Conservation (phyloP, 164 flowering plant species). For the Berberis vulgaris region DNA sequence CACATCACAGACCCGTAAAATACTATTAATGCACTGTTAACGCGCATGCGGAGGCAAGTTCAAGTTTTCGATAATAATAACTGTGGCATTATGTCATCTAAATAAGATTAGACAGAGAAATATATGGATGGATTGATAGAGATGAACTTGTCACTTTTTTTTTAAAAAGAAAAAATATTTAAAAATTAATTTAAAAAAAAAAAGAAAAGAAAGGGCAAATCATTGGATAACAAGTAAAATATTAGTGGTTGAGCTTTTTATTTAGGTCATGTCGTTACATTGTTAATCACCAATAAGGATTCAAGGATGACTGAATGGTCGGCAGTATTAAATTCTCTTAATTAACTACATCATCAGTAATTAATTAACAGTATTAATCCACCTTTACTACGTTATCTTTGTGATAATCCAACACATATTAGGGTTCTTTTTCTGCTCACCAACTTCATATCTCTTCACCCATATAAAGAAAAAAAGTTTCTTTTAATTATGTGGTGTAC, state of each 20-base stretch:
- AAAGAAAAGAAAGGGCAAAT: neutral
- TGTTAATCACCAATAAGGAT: slow-evolving; percentile 8
- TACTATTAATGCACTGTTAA: too few relatives aligned
- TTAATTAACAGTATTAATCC: neutral
- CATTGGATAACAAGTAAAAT: slow-evolving; percentile 11
- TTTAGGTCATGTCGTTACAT: slow-evolving; percentile 10
- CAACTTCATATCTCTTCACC: too few relatives aligned
- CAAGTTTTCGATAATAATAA: too few relatives aligned
- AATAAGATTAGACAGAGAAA: too few relatives aligned
- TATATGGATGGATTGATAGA: neutral
- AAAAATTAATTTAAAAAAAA: neutral
- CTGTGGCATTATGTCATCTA: too few relatives aligned
- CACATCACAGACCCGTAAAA: too few relatives aligned
- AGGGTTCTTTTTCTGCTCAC: too few relatives aligned
- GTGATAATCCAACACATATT: too few relatives aligned
- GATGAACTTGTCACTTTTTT: neutral
- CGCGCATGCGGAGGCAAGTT: too few relatives aligned
- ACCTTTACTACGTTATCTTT: neutral
- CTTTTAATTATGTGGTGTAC: too few relatives aligned
- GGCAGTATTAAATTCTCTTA: slow-evolving; percentile 1
- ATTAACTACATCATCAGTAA: neutral
- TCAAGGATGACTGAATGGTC: slow-evolving; percentile 6
- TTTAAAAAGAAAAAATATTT: neutral
- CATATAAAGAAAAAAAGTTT: too few relatives aligned
- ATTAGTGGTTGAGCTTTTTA: slow-evolving; percentile 7